phyloP scores from a whole-genome alignment of 352 stramenopile species.

The Globisporangium megalacanthum region DNA sequence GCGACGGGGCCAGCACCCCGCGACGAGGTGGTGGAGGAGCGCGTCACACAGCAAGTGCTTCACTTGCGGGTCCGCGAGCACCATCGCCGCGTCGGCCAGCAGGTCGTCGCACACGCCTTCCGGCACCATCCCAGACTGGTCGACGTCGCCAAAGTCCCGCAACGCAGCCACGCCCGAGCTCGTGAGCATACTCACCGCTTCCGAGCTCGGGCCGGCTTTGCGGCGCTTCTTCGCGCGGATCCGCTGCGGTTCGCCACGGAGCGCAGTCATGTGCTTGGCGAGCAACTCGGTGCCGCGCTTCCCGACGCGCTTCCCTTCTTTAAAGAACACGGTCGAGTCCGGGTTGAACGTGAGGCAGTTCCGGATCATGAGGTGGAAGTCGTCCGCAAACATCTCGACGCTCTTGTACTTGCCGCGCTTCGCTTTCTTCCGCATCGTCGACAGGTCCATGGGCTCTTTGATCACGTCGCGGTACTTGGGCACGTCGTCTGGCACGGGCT shows the following conservation, averaged over 20 bases:
- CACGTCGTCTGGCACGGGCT: slow-evolving; percentile 80
- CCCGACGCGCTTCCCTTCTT: slow-evolving; percentile 79
- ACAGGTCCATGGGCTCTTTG: slow-evolving; percentile 83
- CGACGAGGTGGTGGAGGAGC: slow-evolving; percentile 60
- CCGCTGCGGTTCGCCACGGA: slow-evolving; percentile 67
- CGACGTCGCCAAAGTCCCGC: slow-evolving; percentile 67
- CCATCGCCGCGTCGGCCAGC: slow-evolving; percentile 68
- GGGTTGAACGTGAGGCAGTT: slow-evolving; percentile 87
- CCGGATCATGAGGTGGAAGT: slow-evolving; percentile 85
- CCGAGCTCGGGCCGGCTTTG: slow-evolving; percentile 46
- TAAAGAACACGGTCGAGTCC: slow-evolving; percentile 85
- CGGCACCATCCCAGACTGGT: slow-evolving; percentile 77
- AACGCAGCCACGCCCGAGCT: slow-evolving; percentile 55
- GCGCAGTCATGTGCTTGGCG: slow-evolving; percentile 48
- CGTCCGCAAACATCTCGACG: slow-evolving; percentile 64
- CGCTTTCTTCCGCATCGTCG: slow-evolving; percentile 74
- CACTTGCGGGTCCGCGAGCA: slow-evolving; percentile 70
- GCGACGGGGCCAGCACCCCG: slow-evolving; percentile 43
- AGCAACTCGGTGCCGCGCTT: slow-evolving; percentile 81
- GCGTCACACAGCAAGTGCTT: slow-evolving; percentile 76
- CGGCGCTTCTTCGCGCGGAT: slow-evolving; percentile 75
- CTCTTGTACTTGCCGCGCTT: slow-evolving; percentile 81
- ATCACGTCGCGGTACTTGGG: slow-evolving; percentile 82
- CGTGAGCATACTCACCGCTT: slow-evolving; percentile 67
- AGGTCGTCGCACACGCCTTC: slow-evolving; percentile 77